Evolutionary conservation across 1,284 basidiomycete species (phyloP), one percentile per base, ranked within the genome.

Genomic region (Ceratobasidium sp.): DNA sequence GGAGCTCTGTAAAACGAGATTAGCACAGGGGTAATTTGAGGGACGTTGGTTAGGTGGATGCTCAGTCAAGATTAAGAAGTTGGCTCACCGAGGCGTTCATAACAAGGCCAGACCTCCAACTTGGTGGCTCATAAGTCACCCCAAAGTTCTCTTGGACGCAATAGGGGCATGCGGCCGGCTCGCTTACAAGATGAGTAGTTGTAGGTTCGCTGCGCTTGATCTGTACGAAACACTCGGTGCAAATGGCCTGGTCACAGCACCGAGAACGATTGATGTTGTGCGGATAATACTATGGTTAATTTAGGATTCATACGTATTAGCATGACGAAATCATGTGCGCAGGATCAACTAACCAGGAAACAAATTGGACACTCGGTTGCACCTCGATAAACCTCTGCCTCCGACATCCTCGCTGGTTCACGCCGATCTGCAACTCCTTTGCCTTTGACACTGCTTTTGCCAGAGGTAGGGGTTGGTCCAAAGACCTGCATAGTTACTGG

Each of bases 321-420:
- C 65, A 52, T 38, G 57, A 73, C 60, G 71, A 73, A 64, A 78
- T 55, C 23, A 50, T 44, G 38, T 55, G 62, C 30, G 67, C 59
- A 38, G 67, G 77, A 65, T 35, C 33, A 64, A 91, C 95, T 84
- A 82, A 98, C 97, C 84, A 99, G 88, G 87, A 99, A 99, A 86
- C 97, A 99, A 81, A 99, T 99, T n/a, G 97, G 97, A 87, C 97
- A 99, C 85, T 99, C 98, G 54, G 93, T 87, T n/a, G 96, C 95
- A 59, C 91, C 91, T 80, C 90, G 87, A 86, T 98, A 98, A 64
- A 96, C 88, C 79, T 90, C 89, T 62, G 91, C 93, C 83, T 96
- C 95, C 64, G 90, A 88, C 81, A 86, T 89, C 76, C 88, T 87
- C 0, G 82, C 81, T 8, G 88, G 87, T 70, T 95, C 93, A 84